A percentile compares a stretch with the other conserved stretches of the same genome.
Conservation (phyloP, 257 asterid genomes). For the Salvia miltiorrhiza region DNA sequence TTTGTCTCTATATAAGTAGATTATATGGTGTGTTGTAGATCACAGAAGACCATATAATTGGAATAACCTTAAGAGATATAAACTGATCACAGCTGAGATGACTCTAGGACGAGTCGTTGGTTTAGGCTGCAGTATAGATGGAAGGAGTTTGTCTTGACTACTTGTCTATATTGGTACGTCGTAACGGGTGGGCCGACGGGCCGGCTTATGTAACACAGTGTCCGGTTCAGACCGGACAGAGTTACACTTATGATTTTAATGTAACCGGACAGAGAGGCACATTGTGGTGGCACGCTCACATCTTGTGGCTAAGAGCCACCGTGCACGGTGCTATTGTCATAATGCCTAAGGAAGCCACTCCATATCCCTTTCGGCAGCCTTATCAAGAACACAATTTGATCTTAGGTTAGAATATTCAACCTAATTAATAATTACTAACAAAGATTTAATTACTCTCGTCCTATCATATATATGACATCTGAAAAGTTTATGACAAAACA, state of each 20-base stretch:
- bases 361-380: slow-evolving; percentile 57
- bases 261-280: slow-evolving; percentile 56
- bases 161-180: too few species aligned
- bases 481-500: background rate
- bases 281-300: slow-evolving; percentile 61
- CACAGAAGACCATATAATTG: too few species aligned
- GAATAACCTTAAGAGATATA: too few species aligned
- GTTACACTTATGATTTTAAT: slow-evolving; percentile 42
- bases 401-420: slow-evolving; percentile 38
- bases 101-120: too few species aligned
- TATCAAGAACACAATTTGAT: slow-evolving; percentile 35
- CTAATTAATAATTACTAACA: background rate
- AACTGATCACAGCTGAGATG: too few species aligned
- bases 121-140: too few species aligned
- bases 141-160: too few species aligned
- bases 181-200: slow-evolving; percentile 66
- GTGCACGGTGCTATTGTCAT: slow-evolving; percentile 59
- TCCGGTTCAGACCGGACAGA: slow-evolving; percentile 45
- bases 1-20: too few species aligned
- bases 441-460: background rate
- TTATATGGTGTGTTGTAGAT: too few species aligned
- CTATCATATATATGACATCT: background rate
- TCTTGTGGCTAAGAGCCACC: slow-evolving; percentile 60
- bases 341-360: slow-evolving; percentile 38
- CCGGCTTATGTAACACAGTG: slow-evolving; percentile 62